Conservation (phyloP, 1,139 yeast genomes). For the Martiniozyma asiatica region DNA sequence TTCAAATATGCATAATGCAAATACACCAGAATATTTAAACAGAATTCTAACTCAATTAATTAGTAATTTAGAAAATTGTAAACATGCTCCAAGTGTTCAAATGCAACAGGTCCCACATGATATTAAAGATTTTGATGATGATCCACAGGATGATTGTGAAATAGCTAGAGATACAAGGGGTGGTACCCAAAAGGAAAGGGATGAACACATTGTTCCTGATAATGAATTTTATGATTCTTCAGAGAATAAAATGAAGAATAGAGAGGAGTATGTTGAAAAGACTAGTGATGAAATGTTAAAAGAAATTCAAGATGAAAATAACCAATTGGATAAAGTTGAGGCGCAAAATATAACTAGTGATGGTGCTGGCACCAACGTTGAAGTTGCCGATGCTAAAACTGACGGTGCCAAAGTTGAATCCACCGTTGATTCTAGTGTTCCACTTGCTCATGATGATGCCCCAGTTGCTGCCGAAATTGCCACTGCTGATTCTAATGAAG, state of each 20-base stretch:
- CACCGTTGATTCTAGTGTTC: too few species aligned
- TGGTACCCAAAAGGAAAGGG: conserved; percentile 79
- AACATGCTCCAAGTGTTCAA: conserved; percentile 93
- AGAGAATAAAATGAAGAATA: conserved; percentile 26
- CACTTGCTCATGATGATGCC: too few species aligned
- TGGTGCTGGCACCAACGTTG: too few species aligned
- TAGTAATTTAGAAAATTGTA: conserved; percentile 71
- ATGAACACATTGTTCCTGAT: conserved; percentile 53
- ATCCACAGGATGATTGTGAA: conserved; percentile 56
- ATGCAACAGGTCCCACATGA: conserved; percentile 84
- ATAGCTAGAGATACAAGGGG: conserved; percentile 82
- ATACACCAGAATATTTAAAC: conserved; percentile 84
- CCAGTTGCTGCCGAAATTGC: too few species aligned
- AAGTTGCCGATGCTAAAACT: too few species aligned
- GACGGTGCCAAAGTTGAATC: too few species aligned
- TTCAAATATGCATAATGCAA: conserved; percentile 93
- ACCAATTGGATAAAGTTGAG: too few species aligned
- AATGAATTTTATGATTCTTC: conserved; percentile 60
- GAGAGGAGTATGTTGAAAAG: background rate
- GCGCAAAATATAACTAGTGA: too few species aligned
- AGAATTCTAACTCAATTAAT: conserved; percentile 71
- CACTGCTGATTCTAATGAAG: too few species aligned
- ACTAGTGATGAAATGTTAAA: too few species aligned
- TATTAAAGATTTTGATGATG: conserved; percentile 73
- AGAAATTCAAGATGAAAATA: too few species aligned